A percentile compares a stretch with the other conserved stretches of the same genome.
Evolutionary conservation across 305 asterid species (phyloP).

Genomic region (Solanum aculeatissimum): DNA sequence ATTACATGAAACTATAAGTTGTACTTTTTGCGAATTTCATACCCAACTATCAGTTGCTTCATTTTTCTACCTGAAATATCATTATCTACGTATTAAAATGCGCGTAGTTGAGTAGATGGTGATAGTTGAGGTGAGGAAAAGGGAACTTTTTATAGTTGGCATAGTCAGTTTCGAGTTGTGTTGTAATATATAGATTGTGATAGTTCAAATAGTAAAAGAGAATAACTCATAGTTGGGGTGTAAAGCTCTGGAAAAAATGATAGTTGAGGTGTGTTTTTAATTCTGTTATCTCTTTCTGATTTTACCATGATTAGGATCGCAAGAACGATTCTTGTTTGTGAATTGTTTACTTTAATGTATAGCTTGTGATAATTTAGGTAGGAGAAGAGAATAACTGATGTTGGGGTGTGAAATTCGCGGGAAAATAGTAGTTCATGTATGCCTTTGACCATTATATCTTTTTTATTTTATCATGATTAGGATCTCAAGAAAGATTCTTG

Average conservation of each 20-base stretch:
- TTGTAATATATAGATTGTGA: not conserved
- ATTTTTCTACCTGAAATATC: not conserved
- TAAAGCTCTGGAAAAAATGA: not conserved
- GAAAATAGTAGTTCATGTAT: not conserved
- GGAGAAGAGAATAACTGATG: not conserved
- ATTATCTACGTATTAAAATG: not conserved
- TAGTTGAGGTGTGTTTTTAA: not conserved
- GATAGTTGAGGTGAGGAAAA: not conserved
- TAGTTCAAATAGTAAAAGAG: not conserved
- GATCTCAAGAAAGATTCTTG: not conserved
- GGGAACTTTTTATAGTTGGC: not conserved
- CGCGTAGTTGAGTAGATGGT: not conserved
- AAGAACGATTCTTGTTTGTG: not conserved
- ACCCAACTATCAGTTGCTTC: not conserved
- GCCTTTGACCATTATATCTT: not conserved
- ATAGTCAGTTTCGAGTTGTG: not conserved
- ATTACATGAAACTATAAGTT: too few relatives aligned
- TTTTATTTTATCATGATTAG: not conserved
- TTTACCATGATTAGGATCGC: not conserved
- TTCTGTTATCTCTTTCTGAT: not conserved
- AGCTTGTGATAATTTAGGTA: not conserved
- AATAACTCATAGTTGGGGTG: not conserved
- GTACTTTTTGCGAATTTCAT: too few relatives aligned
- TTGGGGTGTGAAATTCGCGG: not conserved
- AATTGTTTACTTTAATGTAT: not conserved